Evolutionary conservation across 2,329 filamentous ascomycete species (phyloP), one percentile per base, ranked within the genome.

Genomic region (Leptographium lundbergii): DNA sequence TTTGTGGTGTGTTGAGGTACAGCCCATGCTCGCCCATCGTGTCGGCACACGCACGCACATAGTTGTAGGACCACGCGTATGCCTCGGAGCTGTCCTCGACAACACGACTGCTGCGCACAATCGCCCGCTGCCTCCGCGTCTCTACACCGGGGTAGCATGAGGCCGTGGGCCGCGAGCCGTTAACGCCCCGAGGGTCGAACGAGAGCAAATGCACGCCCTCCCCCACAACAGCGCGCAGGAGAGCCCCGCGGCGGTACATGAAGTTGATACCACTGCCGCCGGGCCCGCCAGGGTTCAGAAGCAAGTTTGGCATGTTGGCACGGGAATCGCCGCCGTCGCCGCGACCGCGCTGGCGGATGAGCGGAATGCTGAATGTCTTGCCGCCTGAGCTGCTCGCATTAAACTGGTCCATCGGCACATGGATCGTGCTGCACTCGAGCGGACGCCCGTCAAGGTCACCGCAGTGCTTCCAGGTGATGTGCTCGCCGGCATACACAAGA

Each of bases 321-420:
- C 36, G 11, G 32, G 17, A 14, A 9, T 25, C n/a, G n/a, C 32
- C 9, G 32, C 32, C 9, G 10, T 9, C 9, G 32, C 32, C 32
- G 10, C 32, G 32, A 34, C 53, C 53, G 14, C 53, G 53, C 24
- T 55, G 34, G 22, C 53, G 53, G 36, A 55, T 55, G 29, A 55
- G 53, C 53, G 53, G 53, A 11, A 55, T 42, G 34, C 34, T 25
- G 24, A 55, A 55, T 6, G 53, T 55, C 53, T 55, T 42, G 36
- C n/a, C 17, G 14, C 36, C n/a, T 4, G 34, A 34, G 11, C 4
- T 24, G 34, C 24, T 42, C 9, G 34, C 22, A 6, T 25, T 27
- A 36, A 55, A 55, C 36, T 55, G 53, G 24, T 55, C 53, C 53
- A 55, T 55, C 22, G 53, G 53, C 34, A 55, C 53, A 7, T 42